phyloP scores from a whole-genome alignment of 1,284 basidiomycete species.

The Trichosporon coremiiforme region DNA sequence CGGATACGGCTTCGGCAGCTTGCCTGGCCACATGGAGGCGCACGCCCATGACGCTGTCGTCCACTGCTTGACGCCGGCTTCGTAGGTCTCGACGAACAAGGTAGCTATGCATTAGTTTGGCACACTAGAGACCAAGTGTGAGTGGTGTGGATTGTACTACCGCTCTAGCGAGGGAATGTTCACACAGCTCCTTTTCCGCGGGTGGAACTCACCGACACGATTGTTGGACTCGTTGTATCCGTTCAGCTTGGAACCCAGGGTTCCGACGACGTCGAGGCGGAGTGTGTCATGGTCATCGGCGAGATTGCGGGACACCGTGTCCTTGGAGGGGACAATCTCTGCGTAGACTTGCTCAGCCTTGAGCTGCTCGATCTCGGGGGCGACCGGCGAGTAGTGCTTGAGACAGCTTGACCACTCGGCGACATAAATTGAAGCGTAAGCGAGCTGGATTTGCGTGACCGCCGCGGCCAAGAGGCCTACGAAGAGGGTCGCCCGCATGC shows the following conservation, averaged over 20 bases:
- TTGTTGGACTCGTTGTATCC: constrained; percentile 63
- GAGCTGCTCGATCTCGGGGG: constrained; percentile 52
- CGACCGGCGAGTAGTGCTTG: constrained; percentile 34
- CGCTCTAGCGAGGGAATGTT: constrained; percentile 5
- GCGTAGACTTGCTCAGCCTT: constrained; percentile 71
- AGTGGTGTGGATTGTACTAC: neutral
- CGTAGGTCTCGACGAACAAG: constrained; percentile 75
- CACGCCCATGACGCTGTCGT: constrained; percentile 74
- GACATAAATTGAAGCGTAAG: constrained; percentile 35
- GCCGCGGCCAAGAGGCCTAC: constrained; percentile 17
- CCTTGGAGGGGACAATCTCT: constrained; percentile 62
- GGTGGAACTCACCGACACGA: constrained; percentile 7
- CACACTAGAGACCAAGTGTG: constrained; percentile 22
- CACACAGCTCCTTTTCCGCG: neutral
- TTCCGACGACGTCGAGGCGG: constrained; percentile 52
- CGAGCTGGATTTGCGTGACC: constrained; percentile 30
- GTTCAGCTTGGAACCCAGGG: constrained; percentile 59
- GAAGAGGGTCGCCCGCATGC: constrained; percentile 20
- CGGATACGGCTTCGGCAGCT: constrained; percentile 59
- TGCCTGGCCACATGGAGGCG: constrained; percentile 69
- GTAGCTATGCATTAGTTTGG: constrained; percentile 63
- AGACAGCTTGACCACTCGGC: constrained; percentile 41
- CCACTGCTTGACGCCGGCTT: constrained; percentile 74
- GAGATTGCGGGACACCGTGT: constrained; percentile 51
- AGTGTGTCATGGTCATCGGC: constrained; percentile 49